Base-by-base conservation (phyloP, 345 rosid species). In the Lenwebbia sp. region DNA sequence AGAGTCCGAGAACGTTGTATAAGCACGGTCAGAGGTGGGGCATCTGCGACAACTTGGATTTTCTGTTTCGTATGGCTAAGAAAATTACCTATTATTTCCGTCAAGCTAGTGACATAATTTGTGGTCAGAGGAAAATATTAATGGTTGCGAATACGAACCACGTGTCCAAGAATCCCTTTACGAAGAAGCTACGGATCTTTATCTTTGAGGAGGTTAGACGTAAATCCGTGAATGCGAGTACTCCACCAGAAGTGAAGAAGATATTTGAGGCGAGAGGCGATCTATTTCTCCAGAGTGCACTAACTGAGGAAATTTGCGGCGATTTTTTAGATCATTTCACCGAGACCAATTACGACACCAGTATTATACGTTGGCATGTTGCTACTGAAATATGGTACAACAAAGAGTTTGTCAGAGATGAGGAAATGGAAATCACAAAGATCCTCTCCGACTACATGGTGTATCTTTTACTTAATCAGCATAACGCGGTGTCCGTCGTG, bases 221-320 rank as follows among this genome's bases (percentile, higher is more conserved):
- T n/a, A n/a, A n/a, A n/a, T 58, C 65, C 1, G 0, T 2, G 1
- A 13, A 58, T 0, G 7, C 0, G 3, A 0, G 4, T 40, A 40
- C 3, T 40, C 41, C 41, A 40, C 3, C 41, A 11, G 1, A 2
- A 14, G 62, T 5, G 14, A 26, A 15, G 17, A 0, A 58, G 65
- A 58, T 58, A n/a, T 26, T 12, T 58, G 70, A 58, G 33, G 65
- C 65, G 26, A 58, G 70, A 58, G 70, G 17, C 5, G 8, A 58
- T 58, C 5, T 25, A 28, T 25, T 25, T 56, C 62, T 56, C 28
- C 5, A 25, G 0, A 2, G 62, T 0, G 25, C 6, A 55, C 5
- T 40, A 40, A 40, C 25, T 11, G 30, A n/a, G n/a, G n/a, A n/a
- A n/a, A n/a, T n/a, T n/a, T n/a, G n/a, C n/a, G n/a, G n/a, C n/a